phyloP scores from a whole-genome alignment of 306 rosid genomes.

The Prunus padus region DNA sequence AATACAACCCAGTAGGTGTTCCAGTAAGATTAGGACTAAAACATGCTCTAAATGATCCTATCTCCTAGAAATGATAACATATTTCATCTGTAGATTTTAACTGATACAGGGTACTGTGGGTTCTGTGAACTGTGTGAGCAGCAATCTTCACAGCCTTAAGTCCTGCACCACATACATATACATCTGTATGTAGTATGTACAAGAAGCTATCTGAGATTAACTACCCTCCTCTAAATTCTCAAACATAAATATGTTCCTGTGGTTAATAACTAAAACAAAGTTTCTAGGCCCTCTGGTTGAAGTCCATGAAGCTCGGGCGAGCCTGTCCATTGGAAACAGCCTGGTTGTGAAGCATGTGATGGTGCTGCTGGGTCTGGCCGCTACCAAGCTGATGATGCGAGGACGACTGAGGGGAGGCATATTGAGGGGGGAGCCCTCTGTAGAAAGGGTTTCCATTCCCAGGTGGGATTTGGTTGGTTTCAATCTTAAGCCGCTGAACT shows the following conservation, averaged over 20 bases:
- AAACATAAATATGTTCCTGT: constrained; percentile 24
- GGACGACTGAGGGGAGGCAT: constrained; percentile 47
- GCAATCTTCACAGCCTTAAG: constrained; percentile 28
- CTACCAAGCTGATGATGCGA: constrained; percentile 45
- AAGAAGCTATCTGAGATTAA: constrained; percentile 46
- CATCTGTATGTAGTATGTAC: constrained; percentile 37
- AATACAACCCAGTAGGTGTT: background rate
- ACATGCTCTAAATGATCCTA: background rate
- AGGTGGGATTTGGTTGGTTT: constrained; percentile 42
- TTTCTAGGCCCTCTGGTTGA: constrained; percentile 40
- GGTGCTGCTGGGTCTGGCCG: constrained; percentile 53
- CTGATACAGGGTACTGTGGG: constrained; percentile 23
- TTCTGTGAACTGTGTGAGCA: constrained; percentile 12
- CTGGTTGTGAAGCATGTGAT: constrained; percentile 52
- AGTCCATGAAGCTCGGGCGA: constrained; percentile 52
- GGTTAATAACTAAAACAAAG: background rate
- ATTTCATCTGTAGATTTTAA: background rate
- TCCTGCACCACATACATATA: constrained; percentile 29
- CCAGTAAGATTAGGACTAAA: background rate
- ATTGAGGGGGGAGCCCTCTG: constrained; percentile 63
- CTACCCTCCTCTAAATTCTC: constrained; percentile 28
- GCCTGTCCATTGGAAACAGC: constrained; percentile 35
- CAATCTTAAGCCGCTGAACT: constrained; percentile 85
- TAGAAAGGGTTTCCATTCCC: constrained; percentile 52
- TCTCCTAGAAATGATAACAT: background rate